Base-by-base conservation (phyloP, 208 protist species). In the Trypanosoma caninum region DNA sequence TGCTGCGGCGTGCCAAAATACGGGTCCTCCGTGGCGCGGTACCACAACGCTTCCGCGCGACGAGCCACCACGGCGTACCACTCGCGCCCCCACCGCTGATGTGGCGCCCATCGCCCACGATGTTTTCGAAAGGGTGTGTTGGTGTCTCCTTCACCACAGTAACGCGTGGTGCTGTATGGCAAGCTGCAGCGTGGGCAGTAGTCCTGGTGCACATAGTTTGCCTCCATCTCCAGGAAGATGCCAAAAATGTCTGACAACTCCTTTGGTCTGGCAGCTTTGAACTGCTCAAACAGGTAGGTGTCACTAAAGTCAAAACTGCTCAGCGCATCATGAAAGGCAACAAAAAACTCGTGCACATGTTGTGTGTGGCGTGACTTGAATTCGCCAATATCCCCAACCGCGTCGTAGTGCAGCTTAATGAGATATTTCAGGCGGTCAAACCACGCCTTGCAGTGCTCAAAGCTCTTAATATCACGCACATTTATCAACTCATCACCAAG, bases 141-240 rank as follows among this genome's bases (percentile, higher is more conserved):
- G 28, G 67, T 16, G 45, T 93, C 84, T 13, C 89, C 89, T 65
- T 95, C 84, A 20, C 89, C 89, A 44, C 89, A 95, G 74, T 78
- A 93, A 14, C 80, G 82, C 34, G 89, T 95, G 35, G 72, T 87
- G 25, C 71, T 78, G 58, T 85, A 85, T 20, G 89, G 84, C 22
- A 93, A 63, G 56, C 86, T 93, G 76, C 89, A 95, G 5, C 89
- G 80, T 8, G 89, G 89, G 71, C 89, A 95, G 76, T 80, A 85
- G 48, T 84, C 80, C 41, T 78, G 51, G 46, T 92, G 51, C 13
- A 95, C 78, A 64, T 93, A 93, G 59, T 95, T 95, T 34, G 66
- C 70, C 78, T 95, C 86, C 86, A 95, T 95, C 70, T 95, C 89
- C n/a, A 95, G 67, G 35, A 95, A 93, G 67, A 93, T 74, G 42